Percentiles rank a stretch among this genome's conserved stretches.
Conservation (phyloP, 495 filamentous ascomycete genomes). For the Annulohypoxylon stygium region DNA sequence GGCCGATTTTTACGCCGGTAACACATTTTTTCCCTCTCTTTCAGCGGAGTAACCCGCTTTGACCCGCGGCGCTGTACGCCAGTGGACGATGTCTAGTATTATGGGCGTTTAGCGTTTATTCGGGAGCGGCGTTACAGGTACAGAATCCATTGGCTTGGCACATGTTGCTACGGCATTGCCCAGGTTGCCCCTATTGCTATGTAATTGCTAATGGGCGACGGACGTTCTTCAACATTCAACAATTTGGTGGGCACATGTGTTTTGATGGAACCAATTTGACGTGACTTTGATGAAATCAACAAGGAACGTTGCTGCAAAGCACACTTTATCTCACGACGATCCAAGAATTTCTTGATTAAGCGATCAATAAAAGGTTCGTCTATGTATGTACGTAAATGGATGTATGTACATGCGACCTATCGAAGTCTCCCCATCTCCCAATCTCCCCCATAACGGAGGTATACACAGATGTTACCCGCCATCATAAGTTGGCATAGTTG, state of each 20-base stretch:
- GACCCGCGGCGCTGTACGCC: slow-evolving; percentile 9
- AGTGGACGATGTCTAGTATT: slow-evolving; percentile 3
- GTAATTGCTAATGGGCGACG: too few relatives aligned
- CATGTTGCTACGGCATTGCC: neutral
- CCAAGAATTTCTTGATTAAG: slow-evolving; percentile 13
- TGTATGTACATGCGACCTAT: neutral
- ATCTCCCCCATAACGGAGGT: neutral
- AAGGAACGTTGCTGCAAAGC: slow-evolving; percentile 5
- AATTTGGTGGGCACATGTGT: slow-evolving; percentile 11
- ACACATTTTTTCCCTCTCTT: slow-evolving; percentile 15
- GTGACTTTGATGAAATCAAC: neutral
- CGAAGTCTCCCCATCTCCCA: neutral
- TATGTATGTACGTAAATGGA: too few relatives aligned
- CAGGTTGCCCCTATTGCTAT: neutral
- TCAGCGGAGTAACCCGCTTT: slow-evolving; percentile 34
- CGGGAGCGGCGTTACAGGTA: slow-evolving; percentile 15
- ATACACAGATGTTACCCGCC: slow-evolving; percentile 15
- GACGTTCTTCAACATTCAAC: neutral
- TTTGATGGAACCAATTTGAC: slow-evolving; percentile 10
- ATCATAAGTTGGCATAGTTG: slow-evolving; percentile 3
- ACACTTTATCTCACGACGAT: slow-evolving; percentile 8
- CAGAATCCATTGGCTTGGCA: slow-evolving; percentile 31
- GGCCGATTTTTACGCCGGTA: slow-evolving; percentile 21
- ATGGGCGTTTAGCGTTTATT: slow-evolving; percentile 30
- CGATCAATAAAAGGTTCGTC: slow-evolving; percentile 12